Evolutionary conservation across 2,329 filamentous ascomycete species (phyloP).

Genomic region (Trichoderma breve): DNA sequence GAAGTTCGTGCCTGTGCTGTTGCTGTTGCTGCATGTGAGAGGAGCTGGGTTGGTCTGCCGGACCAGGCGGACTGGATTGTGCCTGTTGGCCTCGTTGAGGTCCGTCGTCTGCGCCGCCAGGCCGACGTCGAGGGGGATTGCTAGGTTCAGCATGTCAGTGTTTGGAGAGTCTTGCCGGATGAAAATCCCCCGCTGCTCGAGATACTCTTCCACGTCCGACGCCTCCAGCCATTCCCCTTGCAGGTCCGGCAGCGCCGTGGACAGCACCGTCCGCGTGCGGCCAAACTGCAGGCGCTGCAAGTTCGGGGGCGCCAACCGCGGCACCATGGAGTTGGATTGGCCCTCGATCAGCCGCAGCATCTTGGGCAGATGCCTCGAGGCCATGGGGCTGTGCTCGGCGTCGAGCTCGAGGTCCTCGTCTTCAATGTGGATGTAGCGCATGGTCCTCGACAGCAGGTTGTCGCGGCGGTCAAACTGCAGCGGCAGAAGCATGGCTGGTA

Average conservation of each 20-base stretch:
- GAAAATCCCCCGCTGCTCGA: constrained; percentile 16
- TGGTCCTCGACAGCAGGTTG: not conserved
- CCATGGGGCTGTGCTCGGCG: not conserved
- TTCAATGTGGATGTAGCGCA: not conserved
- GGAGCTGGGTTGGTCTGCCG: not conserved
- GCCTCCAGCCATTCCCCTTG: constrained; percentile 18
- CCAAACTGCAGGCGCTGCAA: constrained; percentile 15
- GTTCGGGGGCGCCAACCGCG: not conserved
- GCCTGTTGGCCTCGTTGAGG: not conserved
- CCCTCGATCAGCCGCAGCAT: constrained; percentile 13
- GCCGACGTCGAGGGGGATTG: not conserved
- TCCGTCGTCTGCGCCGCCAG: not conserved
- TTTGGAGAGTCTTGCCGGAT: constrained; percentile 3
- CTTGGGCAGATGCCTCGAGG: not conserved
- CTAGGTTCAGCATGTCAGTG: not conserved
- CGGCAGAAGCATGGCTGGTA: constrained; percentile 6
- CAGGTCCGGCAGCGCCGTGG: constrained; percentile 10
- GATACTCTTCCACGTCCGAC: constrained; percentile 18
- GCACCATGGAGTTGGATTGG: not conserved
- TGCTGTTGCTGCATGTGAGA: not conserved
- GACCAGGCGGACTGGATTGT: not conserved
- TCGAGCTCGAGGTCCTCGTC: not conserved
- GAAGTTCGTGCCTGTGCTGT: not conserved
- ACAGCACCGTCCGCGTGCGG: constrained; percentile 9
- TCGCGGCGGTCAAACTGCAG: not conserved